phyloP scores from a whole-genome alignment of 495 filamentous ascomycete genomes.

The Aspergillus haitiensis region DNA sequence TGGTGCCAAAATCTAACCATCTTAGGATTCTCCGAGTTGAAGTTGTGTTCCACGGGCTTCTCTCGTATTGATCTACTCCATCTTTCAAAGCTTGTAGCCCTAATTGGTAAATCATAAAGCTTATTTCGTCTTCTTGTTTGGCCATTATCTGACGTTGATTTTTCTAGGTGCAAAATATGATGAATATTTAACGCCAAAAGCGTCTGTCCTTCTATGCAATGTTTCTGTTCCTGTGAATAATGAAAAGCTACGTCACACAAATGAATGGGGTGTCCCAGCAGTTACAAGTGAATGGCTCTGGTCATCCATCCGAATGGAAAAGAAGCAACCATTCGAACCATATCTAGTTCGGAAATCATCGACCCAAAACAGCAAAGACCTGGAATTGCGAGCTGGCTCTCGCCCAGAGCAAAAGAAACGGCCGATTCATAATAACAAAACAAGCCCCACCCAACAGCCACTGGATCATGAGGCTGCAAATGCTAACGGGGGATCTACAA shows the following conservation, averaged over 20 bases:
- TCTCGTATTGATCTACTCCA: slow-evolving; percentile 82
- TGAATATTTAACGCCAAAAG: slow-evolving; percentile 65
- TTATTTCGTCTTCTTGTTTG: background rate
- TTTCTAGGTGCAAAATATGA: slow-evolving; percentile 64
- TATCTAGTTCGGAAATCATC: slow-evolving; percentile 40
- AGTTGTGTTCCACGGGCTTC: slow-evolving; percentile 80
- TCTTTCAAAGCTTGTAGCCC: slow-evolving; percentile 66
- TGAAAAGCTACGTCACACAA: slow-evolving; percentile 76
- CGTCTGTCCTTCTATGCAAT: slow-evolving; percentile 69
- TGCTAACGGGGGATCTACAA: slow-evolving; percentile 19
- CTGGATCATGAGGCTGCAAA: background rate
- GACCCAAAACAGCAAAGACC: slow-evolving; percentile 28
- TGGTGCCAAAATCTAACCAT: slow-evolving; percentile 21
- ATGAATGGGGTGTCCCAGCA: slow-evolving; percentile 71
- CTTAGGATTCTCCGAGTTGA: slow-evolving; percentile 61
- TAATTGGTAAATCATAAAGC: slow-evolving; percentile 61
- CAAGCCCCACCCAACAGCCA: background rate
- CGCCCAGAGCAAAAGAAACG: slow-evolving; percentile 17
- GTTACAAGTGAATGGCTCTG: slow-evolving; percentile 81
- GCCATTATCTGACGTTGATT: background rate
- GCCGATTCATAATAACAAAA: slow-evolving; percentile 3
- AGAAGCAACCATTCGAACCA: slow-evolving; percentile 51
- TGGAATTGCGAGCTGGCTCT: slow-evolving; percentile 28
- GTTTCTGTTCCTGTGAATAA: slow-evolving; percentile 56
- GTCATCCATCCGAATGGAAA: slow-evolving; percentile 66